These are phyloP conservation scores for Cutaneotrichosporon sp. DNA, from an alignment of 1,284 basidiomycete species.

Conservation along the genomic window DNA sequence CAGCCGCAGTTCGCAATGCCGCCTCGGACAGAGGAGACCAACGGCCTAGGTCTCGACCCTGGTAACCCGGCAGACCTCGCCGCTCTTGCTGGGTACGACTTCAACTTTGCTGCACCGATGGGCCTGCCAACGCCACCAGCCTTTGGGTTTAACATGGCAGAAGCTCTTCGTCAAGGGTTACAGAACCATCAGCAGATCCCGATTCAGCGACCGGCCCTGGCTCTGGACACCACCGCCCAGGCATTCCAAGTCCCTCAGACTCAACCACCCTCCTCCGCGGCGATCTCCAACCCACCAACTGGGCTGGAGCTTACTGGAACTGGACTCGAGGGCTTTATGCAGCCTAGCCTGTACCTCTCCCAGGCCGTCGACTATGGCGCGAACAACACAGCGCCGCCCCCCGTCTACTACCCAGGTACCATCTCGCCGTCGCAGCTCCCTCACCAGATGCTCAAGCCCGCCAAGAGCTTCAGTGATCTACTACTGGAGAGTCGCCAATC, in stretches of 20 bases:
- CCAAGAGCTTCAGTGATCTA: constrained; percentile 35
- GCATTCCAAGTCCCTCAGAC: constrained; percentile 16
- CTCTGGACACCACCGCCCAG: constrained; percentile 22
- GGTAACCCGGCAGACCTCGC: constrained; percentile 6
- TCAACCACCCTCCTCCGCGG: constrained; percentile 17
- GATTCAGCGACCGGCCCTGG: constrained; percentile 20
- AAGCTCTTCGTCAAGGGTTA: not conserved
- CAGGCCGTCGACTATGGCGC: constrained; percentile 20
- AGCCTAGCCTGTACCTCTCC: constrained; percentile 11
- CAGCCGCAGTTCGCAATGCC: constrained; percentile 6
- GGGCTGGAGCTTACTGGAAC: constrained; percentile 16
- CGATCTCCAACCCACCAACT: constrained; percentile 19
- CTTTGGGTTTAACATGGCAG: not conserved
- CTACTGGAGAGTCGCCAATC: constrained; percentile 35
- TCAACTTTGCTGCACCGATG: not conserved
- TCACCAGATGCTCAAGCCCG: constrained; percentile 29
- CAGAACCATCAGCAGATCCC: not conserved
- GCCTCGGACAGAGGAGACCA: constrained; percentile 5
- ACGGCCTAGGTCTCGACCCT: constrained; percentile 13
- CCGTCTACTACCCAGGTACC: constrained; percentile 22
- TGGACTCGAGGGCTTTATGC: constrained; percentile 1
- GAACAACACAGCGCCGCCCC: constrained; percentile 6
- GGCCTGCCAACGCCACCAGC: not conserved
- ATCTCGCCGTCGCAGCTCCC: constrained; percentile 37
- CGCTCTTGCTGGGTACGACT: not conserved